Evolutionary conservation across 73 alveolate species (phyloP).

Genomic region (Durusdinium trenchii): DNA sequence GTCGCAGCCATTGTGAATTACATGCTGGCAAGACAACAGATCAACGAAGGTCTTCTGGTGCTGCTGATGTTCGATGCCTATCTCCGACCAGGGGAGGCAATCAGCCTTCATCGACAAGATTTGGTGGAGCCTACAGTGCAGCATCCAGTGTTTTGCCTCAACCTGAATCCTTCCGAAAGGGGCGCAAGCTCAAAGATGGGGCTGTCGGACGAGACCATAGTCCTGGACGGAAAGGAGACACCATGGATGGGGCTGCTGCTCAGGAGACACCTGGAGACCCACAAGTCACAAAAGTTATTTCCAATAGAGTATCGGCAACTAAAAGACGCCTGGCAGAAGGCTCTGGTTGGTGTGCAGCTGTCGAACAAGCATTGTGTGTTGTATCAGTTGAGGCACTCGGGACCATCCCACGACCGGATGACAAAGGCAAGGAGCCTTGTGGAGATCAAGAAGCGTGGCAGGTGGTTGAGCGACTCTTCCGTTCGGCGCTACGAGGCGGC

Average conservation of each 20-base stretch:
- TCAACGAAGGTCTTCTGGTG: not conserved
- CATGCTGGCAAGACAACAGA: not conserved
- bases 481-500: not conserved
- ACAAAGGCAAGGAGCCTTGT: not conserved
- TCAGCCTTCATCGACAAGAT: not conserved
- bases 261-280: no score
- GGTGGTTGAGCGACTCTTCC: not conserved
- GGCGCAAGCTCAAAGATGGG: constrained; percentile 11
- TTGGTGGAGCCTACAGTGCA: not conserved
- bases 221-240: not conserved
- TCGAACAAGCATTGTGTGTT: not conserved
- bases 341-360: not conserved
- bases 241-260: not conserved
- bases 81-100: constrained; percentile 27
- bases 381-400: constrained; percentile 7
- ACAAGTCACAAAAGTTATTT: not conserved
- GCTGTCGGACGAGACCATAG: constrained; percentile 7
- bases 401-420: constrained; percentile 6
- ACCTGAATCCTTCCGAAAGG: not conserved
- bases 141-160: not conserved
- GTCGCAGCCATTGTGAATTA: not conserved
- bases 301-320: not conserved
- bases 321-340: not conserved
- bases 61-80: constrained; percentile 43
- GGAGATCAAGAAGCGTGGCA: constrained; percentile 30